A percentile compares a stretch with the other conserved stretches of the same genome.
Evolutionary conservation across 371 early-diverging fungal genomes (phyloP).

Genomic region (Cokeromyces recurvatus): DNA sequence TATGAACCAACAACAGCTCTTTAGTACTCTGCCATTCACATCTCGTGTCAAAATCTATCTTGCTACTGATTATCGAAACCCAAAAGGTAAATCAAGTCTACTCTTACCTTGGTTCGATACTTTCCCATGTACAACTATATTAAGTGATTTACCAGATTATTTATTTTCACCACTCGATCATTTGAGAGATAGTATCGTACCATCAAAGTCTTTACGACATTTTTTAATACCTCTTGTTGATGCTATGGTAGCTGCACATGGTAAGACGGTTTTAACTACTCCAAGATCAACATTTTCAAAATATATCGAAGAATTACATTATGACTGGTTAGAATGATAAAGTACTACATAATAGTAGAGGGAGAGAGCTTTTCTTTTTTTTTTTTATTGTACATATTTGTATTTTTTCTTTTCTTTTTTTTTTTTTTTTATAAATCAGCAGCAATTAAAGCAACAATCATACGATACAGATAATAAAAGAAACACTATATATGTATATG

Average conservation of each 20-base stretch:
- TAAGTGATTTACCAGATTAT: constrained; percentile 26
- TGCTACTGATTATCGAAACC: constrained; percentile 38
- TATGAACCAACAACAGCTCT: too few species aligned
- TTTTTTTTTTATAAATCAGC: constrained; percentile 38
- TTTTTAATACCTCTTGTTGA: constrained; percentile 36
- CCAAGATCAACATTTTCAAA: constrained; percentile 44
- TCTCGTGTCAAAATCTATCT: constrained; percentile 14
- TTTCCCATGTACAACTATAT: constrained; percentile 33
- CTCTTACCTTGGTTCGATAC: constrained; percentile 28
- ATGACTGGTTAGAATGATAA: constrained; percentile 17
- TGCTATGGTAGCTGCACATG: constrained; percentile 45
- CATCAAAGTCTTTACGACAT: constrained; percentile 20
- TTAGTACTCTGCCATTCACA: too few species aligned
- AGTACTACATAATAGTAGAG: neutral
- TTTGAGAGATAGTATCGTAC: constrained; percentile 19
- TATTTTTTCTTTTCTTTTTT: neutral
- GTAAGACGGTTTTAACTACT: constrained; percentile 23
- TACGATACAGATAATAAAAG: constrained; percentile 86
- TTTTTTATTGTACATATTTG: too few species aligned
- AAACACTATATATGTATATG: constrained; percentile 48
- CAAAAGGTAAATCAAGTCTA: constrained; percentile 16
- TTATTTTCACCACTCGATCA: constrained; percentile 25
- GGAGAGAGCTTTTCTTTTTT: constrained; percentile 3
- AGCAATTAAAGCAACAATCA: constrained; percentile 66
- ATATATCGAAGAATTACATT: constrained; percentile 32